Base-by-base conservation (phyloP, 208 protist species). In the Balamuthia mandrillaris region DNA sequence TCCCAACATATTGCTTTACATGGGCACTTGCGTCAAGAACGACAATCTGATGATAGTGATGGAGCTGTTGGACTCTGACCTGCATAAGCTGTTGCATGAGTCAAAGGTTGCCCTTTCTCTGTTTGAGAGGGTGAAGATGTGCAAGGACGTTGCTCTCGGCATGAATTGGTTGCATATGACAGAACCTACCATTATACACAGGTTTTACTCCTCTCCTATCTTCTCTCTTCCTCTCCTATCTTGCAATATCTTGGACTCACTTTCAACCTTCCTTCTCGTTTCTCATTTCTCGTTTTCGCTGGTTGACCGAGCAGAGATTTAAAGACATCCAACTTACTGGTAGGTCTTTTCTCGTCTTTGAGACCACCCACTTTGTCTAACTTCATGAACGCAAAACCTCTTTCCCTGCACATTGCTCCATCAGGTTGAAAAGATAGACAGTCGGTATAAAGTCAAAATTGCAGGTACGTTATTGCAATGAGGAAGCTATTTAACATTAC, bases 41-140 rank as follows among this genome's bases (percentile, higher is more conserved):
- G 14, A 63, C 12, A 42, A 52, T 24, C 63, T 81, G 39, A 81
- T 81, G 74, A 81, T 81, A 81, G 74, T 81, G 74, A 81, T 81
- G 74, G 74, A 81, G 74, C 74, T 81, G 37, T 35, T 81, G 44
- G 51, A 81, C 74, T 65, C 37, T 29, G 74, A 81, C 27, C 31
- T 81, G 35, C 39, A 81, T 35, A 81, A 63, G 54, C 54, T 81
- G 10, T 29, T 81, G 18, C 74, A 81, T n/a, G 35, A 63, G 10
- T 63, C 47, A 54, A 21, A 14, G 16, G 74, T 81, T 21, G 74
- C 58, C 31, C 54, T 81, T 12, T 81, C 74, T 18, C 47, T 81
- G 31, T 81, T 65, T 39, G 45, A 45, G 9, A 27, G 74, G n/a
- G 63, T 81, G 74, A 81, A 81, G 27, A 81, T 81, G 74, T 81